Conservation (phyloP, 352 stramenopile species). For the Aphanomyces astaci region DNA sequence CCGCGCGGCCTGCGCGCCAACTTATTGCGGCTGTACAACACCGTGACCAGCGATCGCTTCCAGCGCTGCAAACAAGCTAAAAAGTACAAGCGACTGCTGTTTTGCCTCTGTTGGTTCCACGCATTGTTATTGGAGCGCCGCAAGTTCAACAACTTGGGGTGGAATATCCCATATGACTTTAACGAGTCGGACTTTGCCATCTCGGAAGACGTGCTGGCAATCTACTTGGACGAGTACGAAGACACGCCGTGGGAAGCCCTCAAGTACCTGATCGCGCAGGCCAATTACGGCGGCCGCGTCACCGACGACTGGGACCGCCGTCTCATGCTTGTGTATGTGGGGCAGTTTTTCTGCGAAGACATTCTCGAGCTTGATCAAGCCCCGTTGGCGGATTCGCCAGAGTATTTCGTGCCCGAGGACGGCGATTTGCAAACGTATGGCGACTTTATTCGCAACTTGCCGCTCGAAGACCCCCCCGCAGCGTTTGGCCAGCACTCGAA, state of each 20-base stretch:
- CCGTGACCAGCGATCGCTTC: conserved; percentile 83
- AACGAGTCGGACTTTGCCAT: conserved; percentile 96
- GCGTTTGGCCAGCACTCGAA: conserved; percentile 95
- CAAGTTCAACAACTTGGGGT: conserved; percentile 95
- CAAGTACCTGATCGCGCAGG: conserved; percentile 93
- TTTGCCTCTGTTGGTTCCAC: conserved; percentile 95
- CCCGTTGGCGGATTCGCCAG: conserved; percentile 79
- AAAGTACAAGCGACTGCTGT: conserved; percentile 91
- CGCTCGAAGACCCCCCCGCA: conserved; percentile 82
- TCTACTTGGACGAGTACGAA: conserved; percentile 91
- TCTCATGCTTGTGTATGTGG: conserved; percentile 94
- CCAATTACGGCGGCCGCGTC: conserved; percentile 94
- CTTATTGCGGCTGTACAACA: conserved; percentile 91
- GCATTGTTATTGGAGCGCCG: conserved; percentile 90
- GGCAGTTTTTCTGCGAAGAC: conserved; percentile 91
- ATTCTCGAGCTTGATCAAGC: conserved; percentile 80
- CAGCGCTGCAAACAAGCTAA: conserved; percentile 64
- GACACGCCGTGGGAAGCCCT: conserved; percentile 91
- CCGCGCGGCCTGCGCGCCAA: conserved; percentile 90
- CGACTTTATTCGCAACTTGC: conserved; percentile 87
- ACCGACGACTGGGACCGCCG: conserved; percentile 95
- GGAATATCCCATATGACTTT: conserved; percentile 97
- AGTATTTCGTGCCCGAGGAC: conserved; percentile 91
- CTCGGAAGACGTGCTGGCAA: conserved; percentile 92
- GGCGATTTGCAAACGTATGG: conserved; percentile 83